Evolutionary conservation across 83 land plant species (phyloP).

Genomic region (Diphasiastrum complanatum): DNA sequence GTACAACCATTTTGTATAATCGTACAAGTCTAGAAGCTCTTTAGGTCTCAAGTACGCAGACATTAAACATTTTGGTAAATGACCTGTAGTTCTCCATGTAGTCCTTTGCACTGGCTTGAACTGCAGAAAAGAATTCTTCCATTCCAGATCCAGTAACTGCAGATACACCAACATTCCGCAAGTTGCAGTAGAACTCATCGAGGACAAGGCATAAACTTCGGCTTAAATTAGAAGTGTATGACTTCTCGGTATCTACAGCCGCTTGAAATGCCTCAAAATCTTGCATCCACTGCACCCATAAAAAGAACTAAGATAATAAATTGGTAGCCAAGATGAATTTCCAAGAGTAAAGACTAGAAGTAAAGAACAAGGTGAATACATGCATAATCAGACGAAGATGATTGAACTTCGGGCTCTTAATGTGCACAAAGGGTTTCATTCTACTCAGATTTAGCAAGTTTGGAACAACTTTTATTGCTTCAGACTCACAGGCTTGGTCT

Average conservation of each 20-base stretch:
- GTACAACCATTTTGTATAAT: not conserved
- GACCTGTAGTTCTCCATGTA: conserved; percentile 88
- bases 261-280: conserved; percentile 93
- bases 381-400: too few species aligned
- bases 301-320: not conserved
- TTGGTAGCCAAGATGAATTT: too few species aligned
- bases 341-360: too few species aligned
- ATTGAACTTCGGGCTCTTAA: too few species aligned
- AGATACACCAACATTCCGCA: conserved; percentile 83
- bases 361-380: too few species aligned
- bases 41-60: too few species aligned
- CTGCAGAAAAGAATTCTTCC: conserved; percentile 66
- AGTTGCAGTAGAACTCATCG: conserved; percentile 89
- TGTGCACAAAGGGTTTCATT: too few species aligned
- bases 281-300: conserved; percentile 83
- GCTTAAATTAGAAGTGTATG: conserved; percentile 69
- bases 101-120: conserved; percentile 79
- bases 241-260: conserved; percentile 66
- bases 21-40: not conserved
- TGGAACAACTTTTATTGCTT: too few species aligned
- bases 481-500: too few species aligned
- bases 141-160: conserved; percentile 87
- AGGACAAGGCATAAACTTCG: conserved; percentile 81
- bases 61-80: not conserved
- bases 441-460: too few species aligned